phyloP scores from a whole-genome alignment of 768 basidiomycete species.

The Lyophyllum semitale region DNA sequence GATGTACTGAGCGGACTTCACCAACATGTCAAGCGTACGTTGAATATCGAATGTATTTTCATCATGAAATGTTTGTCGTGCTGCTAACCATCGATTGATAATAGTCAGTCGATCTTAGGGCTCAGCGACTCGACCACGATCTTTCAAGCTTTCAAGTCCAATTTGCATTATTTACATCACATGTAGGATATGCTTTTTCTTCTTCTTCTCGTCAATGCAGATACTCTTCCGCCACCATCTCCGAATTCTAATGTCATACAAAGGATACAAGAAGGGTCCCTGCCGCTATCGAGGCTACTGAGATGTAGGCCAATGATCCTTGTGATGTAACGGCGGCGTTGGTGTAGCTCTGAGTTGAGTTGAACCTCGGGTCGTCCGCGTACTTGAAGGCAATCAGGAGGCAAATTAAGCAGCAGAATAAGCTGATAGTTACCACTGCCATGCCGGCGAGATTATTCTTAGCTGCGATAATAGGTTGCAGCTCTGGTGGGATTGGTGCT shows the following conservation, averaged over 20 bases:
- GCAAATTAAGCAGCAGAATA: background rate
- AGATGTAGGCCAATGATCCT: background rate
- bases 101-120: background rate
- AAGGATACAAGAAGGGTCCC: conserved; percentile 2
- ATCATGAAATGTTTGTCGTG: background rate
- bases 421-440: conserved; percentile 2
- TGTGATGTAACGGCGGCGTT: background rate
- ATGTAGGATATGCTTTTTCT: background rate
- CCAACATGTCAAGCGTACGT: background rate
- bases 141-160: background rate
- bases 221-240: background rate
- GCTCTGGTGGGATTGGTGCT: conserved; percentile 21
- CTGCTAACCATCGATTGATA: too few species aligned
- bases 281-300: background rate
- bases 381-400: background rate
- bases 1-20: conserved; percentile 73
- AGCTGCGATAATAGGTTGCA: conserved; percentile 24
- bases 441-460: conserved; percentile 25
- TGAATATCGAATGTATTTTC: background rate
- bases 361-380: conserved; percentile 8
- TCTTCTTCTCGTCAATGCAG: background rate
- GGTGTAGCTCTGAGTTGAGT: background rate
- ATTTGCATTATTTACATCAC: background rate
- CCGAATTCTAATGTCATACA: background rate
- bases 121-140: background rate